Percentiles rank a stretch among this genome's conserved stretches.
phyloP scores from a whole-genome alignment of 139 green algal genomes.

The Chlorella sp. region DNA sequence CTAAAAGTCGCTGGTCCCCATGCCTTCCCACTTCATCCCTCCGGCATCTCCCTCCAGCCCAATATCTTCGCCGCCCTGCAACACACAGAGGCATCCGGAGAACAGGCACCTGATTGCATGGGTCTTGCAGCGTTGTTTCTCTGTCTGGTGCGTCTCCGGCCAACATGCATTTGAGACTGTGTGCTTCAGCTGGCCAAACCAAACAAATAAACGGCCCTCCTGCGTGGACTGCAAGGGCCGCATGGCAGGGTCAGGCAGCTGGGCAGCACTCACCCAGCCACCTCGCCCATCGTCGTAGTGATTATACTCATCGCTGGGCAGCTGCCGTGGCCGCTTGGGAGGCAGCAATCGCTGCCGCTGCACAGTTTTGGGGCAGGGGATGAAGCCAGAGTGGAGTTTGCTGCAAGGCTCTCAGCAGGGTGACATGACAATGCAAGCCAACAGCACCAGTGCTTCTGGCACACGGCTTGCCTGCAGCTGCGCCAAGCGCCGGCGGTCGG shows the following conservation, averaged over 20 bases:
- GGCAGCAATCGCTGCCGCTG: slow-evolving; percentile 6
- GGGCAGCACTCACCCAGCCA: background rate
- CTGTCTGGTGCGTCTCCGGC: too few species aligned
- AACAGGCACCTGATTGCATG: background rate
- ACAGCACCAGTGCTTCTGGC: too few species aligned
- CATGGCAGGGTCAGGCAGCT: too few species aligned
- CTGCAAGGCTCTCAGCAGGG: too few species aligned
- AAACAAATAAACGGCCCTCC: too few species aligned
- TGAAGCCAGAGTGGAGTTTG: too few species aligned
- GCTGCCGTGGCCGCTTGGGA: background rate
- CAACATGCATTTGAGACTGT: too few species aligned
- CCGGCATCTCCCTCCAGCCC: slow-evolving; percentile 3
- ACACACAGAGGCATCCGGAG: background rate
- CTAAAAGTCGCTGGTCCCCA: slow-evolving; percentile 18
- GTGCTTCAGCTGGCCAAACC: background rate
- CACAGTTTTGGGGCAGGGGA: too few species aligned
- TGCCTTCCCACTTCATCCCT: slow-evolving; percentile 17
- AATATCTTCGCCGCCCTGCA: slow-evolving; percentile 26
- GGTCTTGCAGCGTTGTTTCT: too few species aligned
- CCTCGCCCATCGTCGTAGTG: slow-evolving; percentile 22
- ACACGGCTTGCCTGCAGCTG: background rate
- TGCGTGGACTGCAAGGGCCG: too few species aligned
- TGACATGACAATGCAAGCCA: too few species aligned
- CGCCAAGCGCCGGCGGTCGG: background rate
- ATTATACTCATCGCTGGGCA: slow-evolving; percentile 11